Evolutionary conservation across 176 grass and related monocot species (phyloP), one percentile per base, ranked within the genome.

Genomic region (Oryza meyeriana): DNA sequence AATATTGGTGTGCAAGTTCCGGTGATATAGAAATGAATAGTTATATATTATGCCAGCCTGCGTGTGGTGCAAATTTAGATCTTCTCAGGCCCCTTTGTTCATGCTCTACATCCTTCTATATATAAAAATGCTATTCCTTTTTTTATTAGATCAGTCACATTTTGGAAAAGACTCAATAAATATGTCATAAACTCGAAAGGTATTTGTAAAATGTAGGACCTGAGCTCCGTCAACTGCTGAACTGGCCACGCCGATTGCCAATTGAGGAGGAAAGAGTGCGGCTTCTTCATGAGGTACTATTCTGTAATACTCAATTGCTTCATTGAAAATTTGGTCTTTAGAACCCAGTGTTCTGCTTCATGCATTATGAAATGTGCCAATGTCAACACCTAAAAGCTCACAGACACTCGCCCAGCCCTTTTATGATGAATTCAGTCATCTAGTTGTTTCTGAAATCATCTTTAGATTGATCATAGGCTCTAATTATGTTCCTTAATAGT

Each of bases 211-310:
- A 69, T 84, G n/a, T 88, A 95, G 96, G 93, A 10, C 68, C 89
- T 7, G 64, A 99, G 69, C 81, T 99, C 29, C 79, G 91, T 64
- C 62, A 92, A 84, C 83, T 99, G 71, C 73, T 99, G 35, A 92
- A 92, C 55, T 99, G 96, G 96, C 93, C 96, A 55, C 85, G 93
- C 17, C 91, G 89, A 83, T 65, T 99, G 26, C 96, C 96, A 67
- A 87, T 92, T 79, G 91, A 99, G 80, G 96, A 99, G 68, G 96
- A 99, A 90, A 82, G 93, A 81, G 87, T 95, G 10, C 81, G 96
- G 16, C 85, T 95, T 39, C 87, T 99, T 58, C 96, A 90, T 47
- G 96, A 99, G 93, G 93, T 99, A 94, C 67, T 72, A 62, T 38
- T 72, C 18, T 59, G 50, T 31, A 50, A 10, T 50, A 12, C 1